phyloP scores from a whole-genome alignment of 73 alveolate species.

The Uronychia setigera region DNA sequence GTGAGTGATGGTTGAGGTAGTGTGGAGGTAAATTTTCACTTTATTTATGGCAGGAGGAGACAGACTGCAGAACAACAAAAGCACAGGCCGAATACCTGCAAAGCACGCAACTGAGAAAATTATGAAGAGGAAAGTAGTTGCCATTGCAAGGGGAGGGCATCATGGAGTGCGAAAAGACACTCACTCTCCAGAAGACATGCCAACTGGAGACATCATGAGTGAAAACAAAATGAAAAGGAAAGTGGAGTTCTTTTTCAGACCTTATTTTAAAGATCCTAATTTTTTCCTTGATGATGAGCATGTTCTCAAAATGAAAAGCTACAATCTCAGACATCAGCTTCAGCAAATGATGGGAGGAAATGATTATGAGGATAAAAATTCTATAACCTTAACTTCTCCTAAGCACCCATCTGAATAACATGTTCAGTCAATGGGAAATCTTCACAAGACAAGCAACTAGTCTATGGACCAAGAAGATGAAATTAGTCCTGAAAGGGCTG shows the following conservation, averaged over 20 bases:
- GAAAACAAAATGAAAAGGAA: neutral
- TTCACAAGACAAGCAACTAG: no score
- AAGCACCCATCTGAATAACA: neutral
- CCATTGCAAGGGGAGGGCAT: neutral
- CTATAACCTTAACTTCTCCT: neutral
- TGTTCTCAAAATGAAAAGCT: neutral
- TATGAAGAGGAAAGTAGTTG: neutral
- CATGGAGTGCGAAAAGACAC: neutral
- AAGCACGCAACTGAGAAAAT: no score
- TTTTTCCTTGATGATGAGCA: neutral
- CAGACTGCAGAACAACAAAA: no score
- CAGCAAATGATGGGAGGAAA: neutral
- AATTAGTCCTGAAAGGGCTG: neutral
- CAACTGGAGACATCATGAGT: neutral
- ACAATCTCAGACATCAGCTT: neutral
- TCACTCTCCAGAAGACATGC: neutral
- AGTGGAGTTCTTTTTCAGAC: neutral
- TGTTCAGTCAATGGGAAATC: no score
- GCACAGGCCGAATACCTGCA: no score
- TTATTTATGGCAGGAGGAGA: no score
- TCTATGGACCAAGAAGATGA: no score
- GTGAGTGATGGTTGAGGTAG: slow-evolving; percentile 4
- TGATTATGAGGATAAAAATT: neutral
- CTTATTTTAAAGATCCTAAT: neutral
- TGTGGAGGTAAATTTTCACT: neutral